Evolutionary conservation across 2,329 filamentous ascomycete genomes (phyloP), one percentile per base, ranked within the genome.

Genomic region (Epichloe aotearoae): DNA sequence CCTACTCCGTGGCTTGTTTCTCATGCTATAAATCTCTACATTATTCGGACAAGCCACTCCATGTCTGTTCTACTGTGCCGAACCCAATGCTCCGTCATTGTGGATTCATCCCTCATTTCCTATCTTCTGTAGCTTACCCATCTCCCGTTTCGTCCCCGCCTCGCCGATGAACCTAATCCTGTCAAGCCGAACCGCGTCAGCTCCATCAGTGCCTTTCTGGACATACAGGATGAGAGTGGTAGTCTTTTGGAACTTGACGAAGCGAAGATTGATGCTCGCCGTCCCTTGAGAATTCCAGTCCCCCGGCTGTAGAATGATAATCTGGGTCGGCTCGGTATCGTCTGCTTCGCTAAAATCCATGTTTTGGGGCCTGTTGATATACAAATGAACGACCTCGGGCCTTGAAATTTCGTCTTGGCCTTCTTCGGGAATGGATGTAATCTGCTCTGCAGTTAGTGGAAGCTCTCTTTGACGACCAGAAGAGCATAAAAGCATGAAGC

Each of bases 201-300:
- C 80, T 48, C 88, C 84, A 17, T 83, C 83, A 50, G 91, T 86
- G 2, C 89, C 90, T 64, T 94, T 84, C 50, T 86, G 86, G 36
- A 98, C 83, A 66, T 96, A 98, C 11, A 98, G 60, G 17, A 95
- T 84, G 59, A 98, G 64, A 54, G 83, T 93, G 53, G 82, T 85
- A 50, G 96, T 86, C 63, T 89, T 94, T 71, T 97, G 93, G 74
- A 97, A 98, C 72, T 96, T 96, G 69, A 98, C 93, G 62, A 91
- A 96, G 14, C 90, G 86, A 60, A 97, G 71, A 43, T 77, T 70
- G 50, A 91, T 70, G 59, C 75, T 86, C 14, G 81, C 84, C 8
- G 87, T 91, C 48, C 82, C 84, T 14, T 86, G 80, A 43, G 76
- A 73, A 66, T 89, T 86, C 91, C 93, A 98, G 62, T 95, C 88